Evolutionary conservation across 192 early-diverging fungal genomes (phyloP), one percentile per base, ranked within the genome.

Genomic region (Entomortierella lignicola): DNA sequence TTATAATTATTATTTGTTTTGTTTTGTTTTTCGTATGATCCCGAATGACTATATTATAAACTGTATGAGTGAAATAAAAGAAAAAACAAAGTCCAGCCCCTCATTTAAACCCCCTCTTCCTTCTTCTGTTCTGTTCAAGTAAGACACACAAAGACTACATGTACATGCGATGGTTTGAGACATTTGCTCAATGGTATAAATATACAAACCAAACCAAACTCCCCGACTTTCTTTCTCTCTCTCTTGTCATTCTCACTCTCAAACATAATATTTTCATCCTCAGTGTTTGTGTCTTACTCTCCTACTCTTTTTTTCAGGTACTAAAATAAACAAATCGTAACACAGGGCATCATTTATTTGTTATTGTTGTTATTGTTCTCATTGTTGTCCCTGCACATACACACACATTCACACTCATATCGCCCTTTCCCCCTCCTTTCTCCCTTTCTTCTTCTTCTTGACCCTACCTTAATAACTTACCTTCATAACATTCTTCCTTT

Each of bases 341-440:
- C n/a, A n/a, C n/a, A n/a, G n/a, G n/a, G n/a, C 37, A 59, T 39
- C 37, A 21, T 39, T 59, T 59, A 13, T 32, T 23, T 59, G 32
- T 4, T 58, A 30, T 32, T n/a, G n/a, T n/a, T n/a, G n/a, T n/a
- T n/a, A n/a, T n/a, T n/a, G n/a, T n/a, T n/a, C n/a, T n/a, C n/a
- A n/a, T n/a, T n/a, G n/a, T n/a, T n/a, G n/a, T n/a, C n/a, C n/a
- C n/a, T n/a, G n/a, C n/a, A n/a, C n/a, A n/a, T n/a, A n/a, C n/a
- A n/a, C n/a, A n/a, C n/a, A n/a, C n/a, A n/a, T n/a, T n/a, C n/a
- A n/a, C n/a, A 10, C 56, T 5, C 23, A 11, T 27, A 23, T 27
- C 39, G 30, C 21, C 39, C 23, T 43, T 60, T 43, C n/a, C 17
- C 15, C 17, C 20, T 47, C 15, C 17, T 47, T 47, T 47, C 2